Evolutionary conservation across 495 filamentous ascomycete species (phyloP).

Genomic region (Aspergillus nidulans): DNA sequence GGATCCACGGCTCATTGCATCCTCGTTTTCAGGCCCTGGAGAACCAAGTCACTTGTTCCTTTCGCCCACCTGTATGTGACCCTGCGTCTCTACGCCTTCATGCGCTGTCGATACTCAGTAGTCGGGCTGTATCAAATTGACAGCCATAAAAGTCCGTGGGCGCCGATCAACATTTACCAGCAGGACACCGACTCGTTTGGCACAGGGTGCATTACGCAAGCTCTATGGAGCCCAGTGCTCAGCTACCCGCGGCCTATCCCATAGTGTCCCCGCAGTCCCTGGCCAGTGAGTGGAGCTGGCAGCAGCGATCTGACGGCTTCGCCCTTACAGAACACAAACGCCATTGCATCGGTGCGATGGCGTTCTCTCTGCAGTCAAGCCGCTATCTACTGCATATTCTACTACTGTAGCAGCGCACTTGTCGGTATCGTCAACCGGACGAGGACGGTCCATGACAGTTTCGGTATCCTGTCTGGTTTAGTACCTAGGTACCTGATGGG

Average conservation of each 20-base stretch:
- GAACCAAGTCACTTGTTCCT: background rate
- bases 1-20: background rate
- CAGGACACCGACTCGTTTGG: conserved; percentile 17
- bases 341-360: conserved; percentile 25
- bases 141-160: conserved; percentile 8
- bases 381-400: too few relatives aligned
- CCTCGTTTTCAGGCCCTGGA: background rate
- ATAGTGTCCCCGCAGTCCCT: conserved; percentile 36
- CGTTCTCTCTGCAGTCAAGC: conserved; percentile 1
- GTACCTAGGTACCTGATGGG: background rate
- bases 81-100: background rate
- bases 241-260: conserved; percentile 31
- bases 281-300: conserved; percentile 39
- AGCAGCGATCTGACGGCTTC: conserved; percentile 37
- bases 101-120: background rate
- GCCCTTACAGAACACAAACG: too few relatives aligned
- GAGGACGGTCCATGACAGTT: too few relatives aligned
- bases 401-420: background rate
- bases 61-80: background rate
- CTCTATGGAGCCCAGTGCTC: conserved; percentile 32
- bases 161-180: conserved; percentile 38
- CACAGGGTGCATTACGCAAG: conserved; percentile 41
- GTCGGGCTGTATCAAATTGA: conserved; percentile 7
- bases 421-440: background rate
- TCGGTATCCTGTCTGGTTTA: too few relatives aligned